phyloP scores from a whole-genome alignment of 2,329 filamentous ascomycete genomes.

The Nothomitra cinnamomea region DNA sequence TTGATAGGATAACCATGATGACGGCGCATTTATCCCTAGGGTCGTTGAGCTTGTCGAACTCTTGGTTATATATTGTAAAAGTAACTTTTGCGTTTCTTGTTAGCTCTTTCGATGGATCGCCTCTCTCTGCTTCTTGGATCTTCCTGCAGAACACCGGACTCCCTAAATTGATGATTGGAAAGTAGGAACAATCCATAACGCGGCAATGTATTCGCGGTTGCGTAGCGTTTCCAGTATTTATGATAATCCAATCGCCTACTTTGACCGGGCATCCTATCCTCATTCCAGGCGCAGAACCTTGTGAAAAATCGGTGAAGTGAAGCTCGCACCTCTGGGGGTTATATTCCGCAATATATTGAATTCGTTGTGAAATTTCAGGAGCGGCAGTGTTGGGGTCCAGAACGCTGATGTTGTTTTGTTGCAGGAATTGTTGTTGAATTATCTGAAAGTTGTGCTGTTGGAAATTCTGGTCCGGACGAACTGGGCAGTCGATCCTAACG shows the following conservation, averaged over 20 bases:
- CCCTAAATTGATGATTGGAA: conserved; percentile 25
- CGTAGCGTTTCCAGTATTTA: conserved; percentile 14
- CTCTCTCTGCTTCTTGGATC: too few species aligned
- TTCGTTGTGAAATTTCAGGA: too few species aligned
- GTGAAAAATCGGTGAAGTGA: too few species aligned
- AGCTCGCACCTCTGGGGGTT: too few species aligned
- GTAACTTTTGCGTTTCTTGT: too few species aligned
- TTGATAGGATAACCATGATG: conserved; percentile 36
- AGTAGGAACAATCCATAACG: conserved; percentile 28
- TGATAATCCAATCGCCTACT: conserved; percentile 35
- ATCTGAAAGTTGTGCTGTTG: too few species aligned
- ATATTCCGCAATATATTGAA: too few species aligned
- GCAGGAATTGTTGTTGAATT: too few species aligned
- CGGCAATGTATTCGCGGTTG: conserved; percentile 28
- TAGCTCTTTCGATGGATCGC: too few species aligned
- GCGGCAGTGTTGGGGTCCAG: too few species aligned
- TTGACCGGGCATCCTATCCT: conserved; percentile 18
- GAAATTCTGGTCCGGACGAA: neutral
- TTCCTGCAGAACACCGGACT: neutral
- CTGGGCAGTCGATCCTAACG: neutral
- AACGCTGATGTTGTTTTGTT: too few species aligned
- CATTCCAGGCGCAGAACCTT: neutral
- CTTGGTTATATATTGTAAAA: conserved; percentile 30
- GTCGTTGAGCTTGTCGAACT: conserved; percentile 37
- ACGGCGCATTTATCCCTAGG: conserved; percentile 29